Evolutionary conservation across 2,329 filamentous ascomycete species (phyloP).

Genomic region (Venturia pyrina): DNA sequence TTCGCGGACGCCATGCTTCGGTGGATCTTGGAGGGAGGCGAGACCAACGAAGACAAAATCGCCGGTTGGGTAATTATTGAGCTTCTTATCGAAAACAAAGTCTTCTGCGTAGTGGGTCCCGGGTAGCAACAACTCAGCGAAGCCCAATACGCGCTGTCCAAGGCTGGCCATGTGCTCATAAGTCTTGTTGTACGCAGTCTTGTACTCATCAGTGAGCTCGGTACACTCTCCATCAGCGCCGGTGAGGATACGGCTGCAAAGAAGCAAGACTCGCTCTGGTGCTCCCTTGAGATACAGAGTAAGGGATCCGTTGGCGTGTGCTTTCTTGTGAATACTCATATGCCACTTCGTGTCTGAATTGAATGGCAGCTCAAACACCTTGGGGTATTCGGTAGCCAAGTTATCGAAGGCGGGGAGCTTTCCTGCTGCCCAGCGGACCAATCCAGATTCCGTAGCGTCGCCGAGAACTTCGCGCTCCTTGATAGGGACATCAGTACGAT

Average conservation of each 20-base stretch:
- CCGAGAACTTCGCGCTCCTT: constrained; percentile 52
- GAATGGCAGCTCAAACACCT: constrained; percentile 58
- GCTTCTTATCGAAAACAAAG: constrained; percentile 45
- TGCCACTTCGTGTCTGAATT: constrained; percentile 61
- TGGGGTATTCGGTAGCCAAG: constrained; percentile 20
- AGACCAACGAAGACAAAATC: constrained; percentile 66
- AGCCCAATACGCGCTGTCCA: constrained; percentile 14
- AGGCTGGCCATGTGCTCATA: constrained; percentile 14
- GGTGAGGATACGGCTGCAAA: constrained; percentile 45
- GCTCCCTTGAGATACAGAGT: constrained; percentile 54
- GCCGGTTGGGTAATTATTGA: constrained; percentile 1
- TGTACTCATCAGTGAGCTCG: constrained; percentile 43
- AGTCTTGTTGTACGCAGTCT: constrained; percentile 50
- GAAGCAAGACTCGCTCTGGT: constrained; percentile 58
- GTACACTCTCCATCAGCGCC: constrained; percentile 26
- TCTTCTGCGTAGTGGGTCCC: neutral
- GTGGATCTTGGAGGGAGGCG: constrained; percentile 77
- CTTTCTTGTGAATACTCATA: constrained; percentile 60
- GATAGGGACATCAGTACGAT: constrained; percentile 13
- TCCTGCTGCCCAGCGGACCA: constrained; percentile 52
- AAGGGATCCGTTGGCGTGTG: constrained; percentile 24
- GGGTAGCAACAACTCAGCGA: constrained; percentile 4
- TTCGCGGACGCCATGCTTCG: constrained; percentile 64
- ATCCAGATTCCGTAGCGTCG: constrained; percentile 63
- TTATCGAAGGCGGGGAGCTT: constrained; percentile 19